These are phyloP conservation scores for Aspergillus fijiensis DNA, from an alignment of 2,329 filamentous ascomycete genomes.

Conservation along the genomic window DNA sequence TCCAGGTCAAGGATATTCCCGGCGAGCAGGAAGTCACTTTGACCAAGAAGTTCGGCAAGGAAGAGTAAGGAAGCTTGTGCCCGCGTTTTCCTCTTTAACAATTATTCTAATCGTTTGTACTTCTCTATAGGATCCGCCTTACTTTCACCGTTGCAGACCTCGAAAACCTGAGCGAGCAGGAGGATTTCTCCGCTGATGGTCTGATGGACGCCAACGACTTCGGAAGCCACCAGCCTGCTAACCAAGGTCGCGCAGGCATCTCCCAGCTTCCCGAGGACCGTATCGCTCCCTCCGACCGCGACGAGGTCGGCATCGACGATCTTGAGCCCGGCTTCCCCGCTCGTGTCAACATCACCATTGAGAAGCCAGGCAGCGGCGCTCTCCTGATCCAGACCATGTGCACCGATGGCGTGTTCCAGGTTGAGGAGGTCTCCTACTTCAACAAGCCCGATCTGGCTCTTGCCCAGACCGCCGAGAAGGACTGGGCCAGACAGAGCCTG, in stretches of 20 bases:
- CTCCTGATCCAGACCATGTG: slow-evolving; percentile 83
- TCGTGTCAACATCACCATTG: slow-evolving; percentile 80
- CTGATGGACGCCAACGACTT: slow-evolving; percentile 60
- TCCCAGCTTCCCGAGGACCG: slow-evolving; percentile 54
- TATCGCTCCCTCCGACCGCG: slow-evolving; percentile 57
- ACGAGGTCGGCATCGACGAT: slow-evolving; percentile 57
- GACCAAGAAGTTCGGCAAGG: slow-evolving; percentile 77
- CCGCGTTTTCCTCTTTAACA: background rate
- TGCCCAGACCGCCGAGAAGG: slow-evolving; percentile 70
- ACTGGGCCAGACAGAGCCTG: slow-evolving; percentile 71
- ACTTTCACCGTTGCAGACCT: slow-evolving; percentile 84
- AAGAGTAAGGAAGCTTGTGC: slow-evolving; percentile 64
- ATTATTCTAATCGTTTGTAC: background rate
- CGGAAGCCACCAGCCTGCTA: slow-evolving; percentile 55
- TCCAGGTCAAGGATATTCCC: slow-evolving; percentile 66
- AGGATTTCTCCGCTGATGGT: slow-evolving; percentile 56
- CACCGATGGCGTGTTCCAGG: slow-evolving; percentile 79
- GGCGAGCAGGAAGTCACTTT: slow-evolving; percentile 88
- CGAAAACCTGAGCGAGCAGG: slow-evolving; percentile 62
- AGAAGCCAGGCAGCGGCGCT: slow-evolving; percentile 82
- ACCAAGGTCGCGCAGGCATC: slow-evolving; percentile 54
- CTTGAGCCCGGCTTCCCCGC: slow-evolving; percentile 67
- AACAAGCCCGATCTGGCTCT: slow-evolving; percentile 74
- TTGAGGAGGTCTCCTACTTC: slow-evolving; percentile 91
- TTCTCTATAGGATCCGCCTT: slow-evolving; percentile 64